Percentiles rank a stretch among this genome's conserved stretches.
phyloP scores from a whole-genome alignment of 2,329 filamentous ascomycete species.

The Emmonsiellopsis sp. region DNA sequence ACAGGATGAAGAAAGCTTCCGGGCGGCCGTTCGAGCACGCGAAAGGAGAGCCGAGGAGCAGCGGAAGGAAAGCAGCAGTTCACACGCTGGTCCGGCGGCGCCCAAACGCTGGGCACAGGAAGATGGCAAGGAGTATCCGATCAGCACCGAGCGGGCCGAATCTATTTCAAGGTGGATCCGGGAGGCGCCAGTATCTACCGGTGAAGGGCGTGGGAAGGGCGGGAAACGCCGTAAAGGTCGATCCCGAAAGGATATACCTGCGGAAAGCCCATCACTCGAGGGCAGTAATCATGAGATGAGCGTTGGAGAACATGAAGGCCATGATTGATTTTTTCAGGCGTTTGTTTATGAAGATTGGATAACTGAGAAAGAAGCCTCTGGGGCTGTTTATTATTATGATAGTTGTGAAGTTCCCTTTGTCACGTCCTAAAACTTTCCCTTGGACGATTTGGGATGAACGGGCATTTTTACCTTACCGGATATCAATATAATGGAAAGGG shows the following conservation, averaged over 20 bases:
- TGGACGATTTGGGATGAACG: too few relatives aligned
- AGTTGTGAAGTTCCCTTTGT: too few relatives aligned
- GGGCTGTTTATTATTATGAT: neutral
- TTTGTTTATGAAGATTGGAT: neutral
- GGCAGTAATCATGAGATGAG: slow-evolving; percentile 6
- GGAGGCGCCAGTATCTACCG: slow-evolving; percentile 41
- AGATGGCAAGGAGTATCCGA: slow-evolving; percentile 59
- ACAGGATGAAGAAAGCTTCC: slow-evolving; percentile 57
- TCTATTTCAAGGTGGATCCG: slow-evolving; percentile 62
- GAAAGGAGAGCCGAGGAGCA: slow-evolving; percentile 42
- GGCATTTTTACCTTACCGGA: too few relatives aligned
- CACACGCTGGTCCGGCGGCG: slow-evolving; percentile 8
- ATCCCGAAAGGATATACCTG: neutral
- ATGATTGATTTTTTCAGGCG: neutral
- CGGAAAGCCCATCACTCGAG: slow-evolving; percentile 2
- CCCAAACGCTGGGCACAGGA: slow-evolving; percentile 54
- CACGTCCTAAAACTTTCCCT: too few relatives aligned
- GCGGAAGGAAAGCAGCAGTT: slow-evolving; percentile 11
- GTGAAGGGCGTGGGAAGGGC: slow-evolving; percentile 8
- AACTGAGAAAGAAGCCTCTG: neutral
- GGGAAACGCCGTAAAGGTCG: slow-evolving; percentile 6
- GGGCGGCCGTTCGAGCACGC: slow-evolving; percentile 52
- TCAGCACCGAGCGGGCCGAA: slow-evolving; percentile 60
- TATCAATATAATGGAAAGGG: too few relatives aligned
- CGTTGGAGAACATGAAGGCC: slow-evolving; percentile 3